Base-by-base conservation (phyloP, 345 rosid species). In the Ceriops tagal region DNA sequence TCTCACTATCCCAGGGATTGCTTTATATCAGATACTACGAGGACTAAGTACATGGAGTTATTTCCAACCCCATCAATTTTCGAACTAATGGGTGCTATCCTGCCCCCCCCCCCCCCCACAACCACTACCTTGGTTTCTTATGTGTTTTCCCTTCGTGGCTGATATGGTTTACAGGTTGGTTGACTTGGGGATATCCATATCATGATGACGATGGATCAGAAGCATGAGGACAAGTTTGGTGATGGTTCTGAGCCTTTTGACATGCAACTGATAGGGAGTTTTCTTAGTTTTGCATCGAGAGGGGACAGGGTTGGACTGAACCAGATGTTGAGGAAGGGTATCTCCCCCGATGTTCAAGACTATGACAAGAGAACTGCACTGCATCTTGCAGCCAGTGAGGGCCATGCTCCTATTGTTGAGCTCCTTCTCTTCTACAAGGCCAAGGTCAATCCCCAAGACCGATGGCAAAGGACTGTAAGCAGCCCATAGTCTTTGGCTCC, bases 361-460 rank as follows among this genome's bases (percentile, higher is more conserved):
- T 85, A 85, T 61, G 89, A 85, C 67, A 75, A 72, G 75, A 65
- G 87, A 60, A 87, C 89, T 5, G 89, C 87, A n/a, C 53, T 87
- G 69, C 91, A 87, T 69, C 86, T 87, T 20, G 89, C 89, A 0
- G 89, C 89, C 1, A 87, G 91, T 19, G 89, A 87, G 58, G 91
- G 85, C 32, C 91, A 83, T 47, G 86, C 91, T 26, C 79, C 87
- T 2, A 85, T 85, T 11, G 85, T 87, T 66, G 87, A 85, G 81
- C 91, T 87, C 57, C 91, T 87, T 62, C 70, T 87, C 24, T 77
- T 67, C 57, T 87, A 83, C 65, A 83, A 78, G 39, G 92, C 87
- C 37, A 74, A 83, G 32, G 77, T 87, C 68, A 87, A 85, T 74
- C 89, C 75, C 81, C 69, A 57, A 30, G 92, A 87, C 56, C 84